Evolutionary conservation across 2,329 filamentous ascomycete genomes (phyloP), one percentile per base, ranked within the genome.

Genomic region (Graphilbum fragrans): DNA sequence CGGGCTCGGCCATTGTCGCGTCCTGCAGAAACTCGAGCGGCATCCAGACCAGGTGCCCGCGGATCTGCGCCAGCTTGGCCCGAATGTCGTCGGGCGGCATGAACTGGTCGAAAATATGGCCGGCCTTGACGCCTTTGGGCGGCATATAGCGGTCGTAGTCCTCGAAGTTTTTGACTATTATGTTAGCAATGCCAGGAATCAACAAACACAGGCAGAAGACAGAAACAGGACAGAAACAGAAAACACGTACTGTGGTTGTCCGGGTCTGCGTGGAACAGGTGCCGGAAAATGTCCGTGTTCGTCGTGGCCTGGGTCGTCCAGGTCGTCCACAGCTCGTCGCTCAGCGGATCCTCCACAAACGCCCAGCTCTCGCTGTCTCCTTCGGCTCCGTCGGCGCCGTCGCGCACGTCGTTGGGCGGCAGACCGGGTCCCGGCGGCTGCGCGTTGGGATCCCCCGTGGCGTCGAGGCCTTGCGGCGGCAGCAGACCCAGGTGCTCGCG

Each of bases 21-120:
- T 94, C 79, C 52, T 74, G 70, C 55, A 96, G 61, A 57, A 94
- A 96, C 36, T 87, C 76, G 53, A 96, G 59, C n/a, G 87, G 87
- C 80, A 94, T 90, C 85, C 86, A 93, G 7, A 96, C 90, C 33
- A 96, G 60, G 64, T 96, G 90, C 0, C 90, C 90, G 62, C 78
- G 80, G 50, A 96, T 77, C 54, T 81, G 70, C 52, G 86, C 79
- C 38, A 96, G 65, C 58, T 90, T 86, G 49, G 70, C 59, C 16
- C 84, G 72, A 7, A 92, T 77, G 42, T 93, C 80, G 20, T 79
- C 68, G 0, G 78, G 73, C 0, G 83, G 81, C 58, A 82, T 72
- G 59, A 82, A 86, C 44, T 75, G 75, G 57, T 93, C 86, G 53
- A 84, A 94, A 45, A 96, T 70, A 60, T 96, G 92, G 0, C 92